Base-by-base conservation (phyloP, 495 filamentous ascomycete genomes). In the Neurospora intermedia region DNA sequence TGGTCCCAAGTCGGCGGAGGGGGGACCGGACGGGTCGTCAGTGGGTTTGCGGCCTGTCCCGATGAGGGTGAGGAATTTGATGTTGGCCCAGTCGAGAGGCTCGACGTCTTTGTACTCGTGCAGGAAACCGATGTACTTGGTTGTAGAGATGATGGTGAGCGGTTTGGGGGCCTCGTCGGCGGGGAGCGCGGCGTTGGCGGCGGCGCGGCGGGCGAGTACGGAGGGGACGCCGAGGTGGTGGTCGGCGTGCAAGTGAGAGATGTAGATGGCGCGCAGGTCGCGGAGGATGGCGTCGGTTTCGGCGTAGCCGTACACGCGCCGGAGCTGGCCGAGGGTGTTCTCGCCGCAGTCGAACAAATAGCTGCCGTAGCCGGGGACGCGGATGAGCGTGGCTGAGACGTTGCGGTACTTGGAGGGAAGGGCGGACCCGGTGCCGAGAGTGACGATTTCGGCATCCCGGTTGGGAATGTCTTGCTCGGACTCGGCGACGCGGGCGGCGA, bases 171-270 rank as follows among this genome's bases (percentile, higher is more conserved):
- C 75, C 86, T 87, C 73, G 84, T 90, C 43, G 81, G 83, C 20
- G 84, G 38, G 4, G 7, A 1, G 43, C 13, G 27, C 23, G 27
- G 70, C 43, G 39, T 40, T 35, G 54, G 42, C 71, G 18, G 48
- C 48, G 38, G 35, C 77, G 73, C 91, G 89, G 89, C 93, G 95
- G 20, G 92, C 92, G 77, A 99, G 90, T 38, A 98, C 83, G 20
- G 91, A 86, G 38, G 86, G 85, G 0, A 90, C 92, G 41, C 96
- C 96, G 23, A 98, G 87, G 77, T 99, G 96, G 81, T 99, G 96
- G 83, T 99, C 96, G 39, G 96, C 96, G 78, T 99, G 96, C 70
- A 95, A 82, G 81, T 99, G 96, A 78, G 92, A 95, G 78, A 99
- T 95, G 91, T 93, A 98, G 71, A 99, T 91, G 75, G 89, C 87